These are phyloP conservation scores for Geotrichum histeridarum DNA, from an alignment of 1,139 yeast genomes.

Conservation along the genomic window DNA sequence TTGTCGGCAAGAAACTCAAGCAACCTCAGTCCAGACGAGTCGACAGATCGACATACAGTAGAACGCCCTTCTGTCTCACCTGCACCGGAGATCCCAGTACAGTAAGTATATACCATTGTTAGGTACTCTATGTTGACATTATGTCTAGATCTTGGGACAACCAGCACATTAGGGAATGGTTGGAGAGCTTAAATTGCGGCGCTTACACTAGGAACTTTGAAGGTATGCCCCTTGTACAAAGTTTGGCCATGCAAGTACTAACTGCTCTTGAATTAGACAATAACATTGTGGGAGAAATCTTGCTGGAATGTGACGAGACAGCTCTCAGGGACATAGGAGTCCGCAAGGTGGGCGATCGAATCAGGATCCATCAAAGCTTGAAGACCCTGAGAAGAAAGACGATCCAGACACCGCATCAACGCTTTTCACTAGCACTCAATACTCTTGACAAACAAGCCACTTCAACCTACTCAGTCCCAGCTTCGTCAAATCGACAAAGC, in stretches of 20 bases:
- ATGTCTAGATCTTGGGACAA: slow-evolving; percentile 4
- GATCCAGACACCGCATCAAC: slow-evolving; percentile 21
- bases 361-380: slow-evolving; percentile 54
- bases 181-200: slow-evolving; percentile 30
- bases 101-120: not conserved
- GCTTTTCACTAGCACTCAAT: slow-evolving; percentile 20
- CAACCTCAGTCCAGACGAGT: slow-evolving; percentile 1
- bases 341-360: slow-evolving; percentile 71
- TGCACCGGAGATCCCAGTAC: slow-evolving; percentile 8
- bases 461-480: slow-evolving; percentile 24
- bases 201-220: slow-evolving; percentile 26
- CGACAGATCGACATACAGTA: not conserved
- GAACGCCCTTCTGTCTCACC: slow-evolving; percentile 6
- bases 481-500: too few species aligned
- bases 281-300: slow-evolving; percentile 56
- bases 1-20: not conserved
- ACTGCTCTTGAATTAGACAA: slow-evolving; percentile 33
- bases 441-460: slow-evolving; percentile 24
- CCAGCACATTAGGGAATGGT: slow-evolving; percentile 32
- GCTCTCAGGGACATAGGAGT: slow-evolving; percentile 73
- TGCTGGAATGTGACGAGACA: slow-evolving; percentile 59
- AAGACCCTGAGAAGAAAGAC: slow-evolving; percentile 24
- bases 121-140: slow-evolving; percentile 28
- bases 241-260: not conserved
- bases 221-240: slow-evolving; percentile 18